phyloP scores from a whole-genome alignment of 805 yeast species.

The Pichia heedii region DNA sequence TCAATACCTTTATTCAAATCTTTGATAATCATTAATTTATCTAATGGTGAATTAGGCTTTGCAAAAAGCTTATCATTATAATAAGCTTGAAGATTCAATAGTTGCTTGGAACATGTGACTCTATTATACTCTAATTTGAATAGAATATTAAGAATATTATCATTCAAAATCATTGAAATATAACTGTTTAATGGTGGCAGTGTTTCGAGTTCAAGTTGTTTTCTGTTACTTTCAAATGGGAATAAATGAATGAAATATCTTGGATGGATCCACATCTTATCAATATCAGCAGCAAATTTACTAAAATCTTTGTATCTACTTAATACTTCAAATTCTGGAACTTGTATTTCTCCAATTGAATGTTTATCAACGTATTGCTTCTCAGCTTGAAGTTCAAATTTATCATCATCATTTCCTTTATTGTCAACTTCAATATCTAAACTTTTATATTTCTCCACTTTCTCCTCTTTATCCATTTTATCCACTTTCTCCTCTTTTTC shows the following conservation, averaged over 20 bases:
- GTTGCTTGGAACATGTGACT: slow-evolving; percentile 75
- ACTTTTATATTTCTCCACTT: slow-evolving; percentile 6
- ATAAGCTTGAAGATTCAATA: slow-evolving; percentile 62
- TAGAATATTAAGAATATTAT: slow-evolving; percentile 64
- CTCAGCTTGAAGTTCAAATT: neutral
- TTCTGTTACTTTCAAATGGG: slow-evolving; percentile 30
- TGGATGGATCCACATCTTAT: slow-evolving; percentile 59
- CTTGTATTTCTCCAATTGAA: slow-evolving; percentile 16
- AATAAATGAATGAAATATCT: slow-evolving; percentile 56
- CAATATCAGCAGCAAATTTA: slow-evolving; percentile 38
- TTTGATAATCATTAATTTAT: slow-evolving; percentile 41
- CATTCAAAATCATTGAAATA: slow-evolving; percentile 59
- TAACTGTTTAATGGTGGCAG: slow-evolving; percentile 46
- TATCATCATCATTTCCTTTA: neutral
- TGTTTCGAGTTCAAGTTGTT: slow-evolving; percentile 45
- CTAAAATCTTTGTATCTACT: slow-evolving; percentile 24
- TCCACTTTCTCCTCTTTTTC: too few relatives aligned
- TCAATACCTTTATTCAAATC: slow-evolving; percentile 34
- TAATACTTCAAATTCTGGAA: slow-evolving; percentile 31
- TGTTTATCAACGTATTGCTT: slow-evolving; percentile 16
- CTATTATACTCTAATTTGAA: slow-evolving; percentile 83
- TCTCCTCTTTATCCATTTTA: slow-evolving; percentile 7
- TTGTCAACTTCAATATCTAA: slow-evolving; percentile 1
- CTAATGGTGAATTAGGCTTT: slow-evolving; percentile 69
- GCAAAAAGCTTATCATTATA: slow-evolving; percentile 61